A percentile compares a stretch with the other conserved stretches of the same genome.
Evolutionary conservation across 768 basidiomycete genomes (phyloP).

Genomic region (Sporobolomyces roseus): DNA sequence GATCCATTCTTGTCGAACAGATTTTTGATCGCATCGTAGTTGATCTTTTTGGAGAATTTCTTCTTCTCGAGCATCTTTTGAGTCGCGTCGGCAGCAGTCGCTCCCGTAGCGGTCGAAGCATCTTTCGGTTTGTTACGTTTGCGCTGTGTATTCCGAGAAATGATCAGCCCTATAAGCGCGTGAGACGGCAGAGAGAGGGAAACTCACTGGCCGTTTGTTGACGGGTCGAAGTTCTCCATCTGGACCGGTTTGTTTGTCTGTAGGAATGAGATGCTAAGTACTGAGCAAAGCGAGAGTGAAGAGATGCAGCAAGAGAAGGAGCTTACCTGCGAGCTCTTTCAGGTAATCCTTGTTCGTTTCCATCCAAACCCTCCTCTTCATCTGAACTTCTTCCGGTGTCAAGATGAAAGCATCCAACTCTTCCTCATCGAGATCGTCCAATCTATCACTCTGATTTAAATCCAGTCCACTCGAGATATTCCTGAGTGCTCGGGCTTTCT

Average conservation of each 20-base stretch:
- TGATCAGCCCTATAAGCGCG: background rate
- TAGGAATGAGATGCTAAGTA: constrained; percentile 43
- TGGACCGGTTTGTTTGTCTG: constrained; percentile 60
- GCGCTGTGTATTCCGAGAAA: constrained; percentile 25
- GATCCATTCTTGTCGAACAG: constrained; percentile 55
- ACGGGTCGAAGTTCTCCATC: constrained; percentile 37
- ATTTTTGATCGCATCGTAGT: constrained; percentile 80
- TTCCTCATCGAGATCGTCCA: constrained; percentile 73
- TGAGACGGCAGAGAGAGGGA: background rate
- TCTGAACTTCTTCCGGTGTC: constrained; percentile 70
- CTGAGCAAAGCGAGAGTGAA: background rate
- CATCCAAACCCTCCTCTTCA: constrained; percentile 90
- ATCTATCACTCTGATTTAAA: constrained; percentile 38
- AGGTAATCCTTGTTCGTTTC: constrained; percentile 88
- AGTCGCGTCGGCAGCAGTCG: constrained; percentile 71
- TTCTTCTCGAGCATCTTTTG: constrained; percentile 76
- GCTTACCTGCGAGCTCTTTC: constrained; percentile 75
- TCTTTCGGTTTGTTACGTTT: constrained; percentile 61
- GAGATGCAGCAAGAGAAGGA: constrained; percentile 41
- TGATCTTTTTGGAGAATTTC: constrained; percentile 82
- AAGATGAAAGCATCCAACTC: constrained; percentile 75
- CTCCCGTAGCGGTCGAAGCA: constrained; percentile 64
- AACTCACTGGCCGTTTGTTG: constrained; percentile 14
- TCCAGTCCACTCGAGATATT: constrained; percentile 52
- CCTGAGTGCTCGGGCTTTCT: constrained; percentile 49